Percentiles rank a stretch among this genome's conserved stretches.
Conservation (phyloP, 108 stramenopile species). For the Nitzschia putrida region DNA sequence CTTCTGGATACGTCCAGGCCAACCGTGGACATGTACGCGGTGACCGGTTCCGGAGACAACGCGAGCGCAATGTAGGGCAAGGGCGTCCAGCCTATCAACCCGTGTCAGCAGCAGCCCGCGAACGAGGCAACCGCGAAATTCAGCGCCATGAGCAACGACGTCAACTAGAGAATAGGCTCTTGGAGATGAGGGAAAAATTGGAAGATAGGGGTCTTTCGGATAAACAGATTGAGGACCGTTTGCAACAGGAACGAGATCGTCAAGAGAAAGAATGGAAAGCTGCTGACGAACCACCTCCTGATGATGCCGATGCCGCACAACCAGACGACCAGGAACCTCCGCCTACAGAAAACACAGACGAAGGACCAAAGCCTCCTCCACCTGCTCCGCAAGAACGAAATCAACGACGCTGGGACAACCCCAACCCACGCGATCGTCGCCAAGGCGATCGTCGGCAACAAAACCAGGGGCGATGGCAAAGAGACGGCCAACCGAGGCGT, state of each 20-base stretch:
- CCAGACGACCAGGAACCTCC: neutral
- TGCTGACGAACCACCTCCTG: constrained; percentile 28
- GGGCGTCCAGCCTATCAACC: constrained; percentile 28
- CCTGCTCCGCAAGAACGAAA: neutral
- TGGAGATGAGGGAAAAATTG: constrained; percentile 74
- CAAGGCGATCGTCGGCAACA: neutral
- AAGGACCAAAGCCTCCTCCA: neutral
- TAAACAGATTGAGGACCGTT: constrained; percentile 65
- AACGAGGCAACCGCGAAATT: constrained; percentile 63
- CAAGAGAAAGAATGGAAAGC: constrained; percentile 39
- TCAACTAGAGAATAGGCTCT: constrained; percentile 64
- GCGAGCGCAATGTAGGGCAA: constrained; percentile 42
- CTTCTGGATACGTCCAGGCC: constrained; percentile 86
- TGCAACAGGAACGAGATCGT: constrained; percentile 55
- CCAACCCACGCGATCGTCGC: constrained; percentile 6
- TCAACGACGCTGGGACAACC: constrained; percentile 4
- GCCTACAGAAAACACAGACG: neutral
- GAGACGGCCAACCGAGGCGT: neutral
- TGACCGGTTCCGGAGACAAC: constrained; percentile 54
- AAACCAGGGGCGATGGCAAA: neutral
- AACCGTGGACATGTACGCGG: constrained; percentile 83
- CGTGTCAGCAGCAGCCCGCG: constrained; percentile 58
- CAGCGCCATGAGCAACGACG: constrained; percentile 72
- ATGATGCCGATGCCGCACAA: constrained; percentile 7
- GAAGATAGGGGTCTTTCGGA: constrained; percentile 63